Evolutionary conservation across 2,329 filamentous ascomycete genomes (phyloP).

Genomic region (Apiospora pterosperma): DNA sequence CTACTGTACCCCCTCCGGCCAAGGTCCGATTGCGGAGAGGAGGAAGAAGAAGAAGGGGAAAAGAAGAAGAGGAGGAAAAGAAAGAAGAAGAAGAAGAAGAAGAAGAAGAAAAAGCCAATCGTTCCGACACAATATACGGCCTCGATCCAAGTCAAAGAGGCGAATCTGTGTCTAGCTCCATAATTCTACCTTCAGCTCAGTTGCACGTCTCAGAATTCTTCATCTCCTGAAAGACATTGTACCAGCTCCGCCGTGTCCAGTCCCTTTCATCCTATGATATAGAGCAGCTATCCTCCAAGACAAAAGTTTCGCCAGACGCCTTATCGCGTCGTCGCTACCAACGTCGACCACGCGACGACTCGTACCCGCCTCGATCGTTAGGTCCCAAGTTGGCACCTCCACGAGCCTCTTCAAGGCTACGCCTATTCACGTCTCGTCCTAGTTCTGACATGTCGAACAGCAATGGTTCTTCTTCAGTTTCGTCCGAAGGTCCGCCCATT

Average conservation of each 20-base stretch:
- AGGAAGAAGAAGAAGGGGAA: neutral
- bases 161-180: neutral
- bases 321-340: slow-evolving; percentile 10
- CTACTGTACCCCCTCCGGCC: neutral
- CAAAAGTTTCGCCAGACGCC: neutral
- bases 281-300: neutral
- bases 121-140: neutral
- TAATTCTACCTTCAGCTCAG: neutral
- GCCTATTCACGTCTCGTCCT: slow-evolving; percentile 50
- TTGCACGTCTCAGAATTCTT: neutral
- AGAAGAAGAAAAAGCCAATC: neutral
- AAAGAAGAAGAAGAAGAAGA: neutral
- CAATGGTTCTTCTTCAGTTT: slow-evolving; percentile 62
- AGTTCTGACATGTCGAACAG: slow-evolving; percentile 74
- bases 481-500: slow-evolving; percentile 41
- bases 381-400: slow-evolving; percentile 36
- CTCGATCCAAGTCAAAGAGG: neutral
- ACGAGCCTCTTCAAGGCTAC: slow-evolving; percentile 55
- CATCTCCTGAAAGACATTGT: neutral
- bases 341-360: slow-evolving; percentile 24
- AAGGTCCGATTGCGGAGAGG: neutral
- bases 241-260: neutral
- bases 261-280: neutral
- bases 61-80: neutral
- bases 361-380: slow-evolving; percentile 35